Conservation (phyloP, 495 filamentous ascomycete genomes). For the Aspergillus bertholletiae region DNA sequence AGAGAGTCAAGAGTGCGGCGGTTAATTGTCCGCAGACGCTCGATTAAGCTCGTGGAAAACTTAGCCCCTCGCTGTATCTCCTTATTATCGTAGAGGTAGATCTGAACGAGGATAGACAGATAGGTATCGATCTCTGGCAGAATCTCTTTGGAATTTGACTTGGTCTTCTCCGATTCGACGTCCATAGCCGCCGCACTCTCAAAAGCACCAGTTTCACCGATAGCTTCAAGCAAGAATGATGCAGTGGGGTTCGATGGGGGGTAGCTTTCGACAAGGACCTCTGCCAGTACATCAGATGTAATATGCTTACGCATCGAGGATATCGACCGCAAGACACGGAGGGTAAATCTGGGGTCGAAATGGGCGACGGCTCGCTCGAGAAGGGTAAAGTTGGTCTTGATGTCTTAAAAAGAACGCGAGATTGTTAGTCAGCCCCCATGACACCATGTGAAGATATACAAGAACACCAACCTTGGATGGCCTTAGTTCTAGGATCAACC, state of each 20-base stretch:
- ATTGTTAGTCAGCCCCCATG: constrained; percentile 1
- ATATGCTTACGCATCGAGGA: constrained; percentile 91
- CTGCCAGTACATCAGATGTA: constrained; percentile 72
- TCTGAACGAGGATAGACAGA: constrained; percentile 83
- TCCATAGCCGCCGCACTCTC: constrained; percentile 63
- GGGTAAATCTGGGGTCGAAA: constrained; percentile 92
- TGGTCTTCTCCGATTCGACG: constrained; percentile 59
- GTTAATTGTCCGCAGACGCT: constrained; percentile 83
- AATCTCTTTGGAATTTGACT: constrained; percentile 56
- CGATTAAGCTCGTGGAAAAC: constrained; percentile 77
- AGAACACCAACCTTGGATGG: constrained; percentile 52
- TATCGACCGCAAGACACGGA: constrained; percentile 90
- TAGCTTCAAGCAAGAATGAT: constrained; percentile 62
- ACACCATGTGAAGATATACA: background rate
- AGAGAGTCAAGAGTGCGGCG: constrained; percentile 91
- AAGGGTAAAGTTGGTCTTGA: constrained; percentile 87
- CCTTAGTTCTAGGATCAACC: constrained; percentile 59
- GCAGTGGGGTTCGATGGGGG: constrained; percentile 60
- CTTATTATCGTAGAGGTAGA: constrained; percentile 82
- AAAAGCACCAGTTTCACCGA: constrained; percentile 64
- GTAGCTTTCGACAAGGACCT: constrained; percentile 80
- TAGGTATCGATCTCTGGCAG: constrained; percentile 92
- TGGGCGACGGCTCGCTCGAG: constrained; percentile 88
- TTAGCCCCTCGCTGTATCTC: constrained; percentile 71
- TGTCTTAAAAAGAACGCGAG: constrained; percentile 53